These are phyloP conservation scores for Cylindrodendrum hubeiense DNA, from an alignment of 2,329 filamentous ascomycete genomes.

Conservation along the genomic window DNA sequence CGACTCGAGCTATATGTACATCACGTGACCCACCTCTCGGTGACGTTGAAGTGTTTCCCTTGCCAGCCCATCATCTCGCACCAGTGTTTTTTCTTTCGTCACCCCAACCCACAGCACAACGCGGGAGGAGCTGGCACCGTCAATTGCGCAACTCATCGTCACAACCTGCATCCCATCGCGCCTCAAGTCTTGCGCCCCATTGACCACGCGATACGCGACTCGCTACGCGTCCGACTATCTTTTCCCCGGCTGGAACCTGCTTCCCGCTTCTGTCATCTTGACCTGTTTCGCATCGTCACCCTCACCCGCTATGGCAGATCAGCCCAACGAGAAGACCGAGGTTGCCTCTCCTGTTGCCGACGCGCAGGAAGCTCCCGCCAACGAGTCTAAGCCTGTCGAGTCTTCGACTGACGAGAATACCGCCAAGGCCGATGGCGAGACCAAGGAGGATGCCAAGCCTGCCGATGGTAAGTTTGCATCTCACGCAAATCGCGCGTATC, in stretches of 20 bases:
- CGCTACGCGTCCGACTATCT: slow-evolving; percentile 46
- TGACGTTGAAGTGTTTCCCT: slow-evolving; percentile 53
- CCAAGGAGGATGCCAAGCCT: slow-evolving; percentile 46
- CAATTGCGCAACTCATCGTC: slow-evolving; percentile 50
- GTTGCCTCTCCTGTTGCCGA: slow-evolving; percentile 48
- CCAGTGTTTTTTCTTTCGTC: slow-evolving; percentile 52
- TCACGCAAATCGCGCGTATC: slow-evolving; percentile 15
- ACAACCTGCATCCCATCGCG: slow-evolving; percentile 46
- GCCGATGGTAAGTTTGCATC: slow-evolving; percentile 47
- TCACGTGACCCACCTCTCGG: slow-evolving; percentile 50
- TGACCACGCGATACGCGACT: slow-evolving; percentile 45
- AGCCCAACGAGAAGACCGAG: slow-evolving; percentile 52
- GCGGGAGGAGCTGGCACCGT: slow-evolving; percentile 47
- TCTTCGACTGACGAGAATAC: slow-evolving; percentile 38
- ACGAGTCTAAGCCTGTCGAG: slow-evolving; percentile 41
- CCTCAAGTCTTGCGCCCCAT: slow-evolving; percentile 46
- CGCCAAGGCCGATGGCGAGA: slow-evolving; percentile 41
- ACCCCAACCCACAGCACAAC: slow-evolving; percentile 50
- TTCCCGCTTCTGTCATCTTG: slow-evolving; percentile 32
- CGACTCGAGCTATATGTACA: slow-evolving; percentile 29
- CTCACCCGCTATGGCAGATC: slow-evolving; percentile 54
- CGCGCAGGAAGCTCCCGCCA: slow-evolving; percentile 46
- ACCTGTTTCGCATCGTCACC: slow-evolving; percentile 37
- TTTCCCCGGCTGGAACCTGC: slow-evolving; percentile 32
- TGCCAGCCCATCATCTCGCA: slow-evolving; percentile 47